phyloP scores from a whole-genome alignment of 768 basidiomycete genomes.

The Pleurotus citrinopileatus region DNA sequence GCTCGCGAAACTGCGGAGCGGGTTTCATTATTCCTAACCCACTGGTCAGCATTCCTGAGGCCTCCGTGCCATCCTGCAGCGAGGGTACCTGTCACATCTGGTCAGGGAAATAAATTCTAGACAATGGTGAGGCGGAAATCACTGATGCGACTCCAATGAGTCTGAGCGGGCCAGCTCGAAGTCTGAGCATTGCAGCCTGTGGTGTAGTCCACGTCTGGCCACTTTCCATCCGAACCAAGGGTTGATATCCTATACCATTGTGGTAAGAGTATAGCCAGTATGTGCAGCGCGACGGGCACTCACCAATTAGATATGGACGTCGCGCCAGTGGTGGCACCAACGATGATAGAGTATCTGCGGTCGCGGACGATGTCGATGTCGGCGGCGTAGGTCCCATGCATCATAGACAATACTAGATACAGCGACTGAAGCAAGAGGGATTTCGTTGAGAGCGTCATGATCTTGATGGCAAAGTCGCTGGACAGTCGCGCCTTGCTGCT shows the following conservation, averaged over 20 bases:
- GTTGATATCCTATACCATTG: conserved; percentile 21
- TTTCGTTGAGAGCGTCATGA: no score
- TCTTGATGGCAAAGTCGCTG: no score
- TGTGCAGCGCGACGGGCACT: not conserved
- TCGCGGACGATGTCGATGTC: conserved; percentile 34
- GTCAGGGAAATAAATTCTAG: not conserved
- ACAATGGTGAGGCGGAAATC: conserved; percentile 10
- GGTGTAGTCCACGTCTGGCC: conserved; percentile 50
- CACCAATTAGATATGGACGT: conserved; percentile 35
- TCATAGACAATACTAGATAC: not conserved
- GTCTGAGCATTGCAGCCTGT: conserved; percentile 47
- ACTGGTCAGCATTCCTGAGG: conserved; percentile 32
- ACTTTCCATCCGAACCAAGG: conserved; percentile 33
- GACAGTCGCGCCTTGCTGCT: no score
- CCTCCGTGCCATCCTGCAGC: conserved; percentile 53
- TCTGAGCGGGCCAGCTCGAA: conserved; percentile 58
- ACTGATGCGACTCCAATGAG: conserved; percentile 49
- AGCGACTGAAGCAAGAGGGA: not conserved
- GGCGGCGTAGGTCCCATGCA: not conserved
- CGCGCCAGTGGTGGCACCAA: conserved; percentile 37
- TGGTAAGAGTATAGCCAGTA: no score
- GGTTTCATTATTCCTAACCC: conserved; percentile 29
- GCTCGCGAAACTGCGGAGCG: conserved; percentile 32
- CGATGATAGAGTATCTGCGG: conserved; percentile 35
- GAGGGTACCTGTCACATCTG: conserved; percentile 34